Base-by-base conservation (phyloP, 2,329 filamentous ascomycete genomes). In the Penicillium sp. region DNA sequence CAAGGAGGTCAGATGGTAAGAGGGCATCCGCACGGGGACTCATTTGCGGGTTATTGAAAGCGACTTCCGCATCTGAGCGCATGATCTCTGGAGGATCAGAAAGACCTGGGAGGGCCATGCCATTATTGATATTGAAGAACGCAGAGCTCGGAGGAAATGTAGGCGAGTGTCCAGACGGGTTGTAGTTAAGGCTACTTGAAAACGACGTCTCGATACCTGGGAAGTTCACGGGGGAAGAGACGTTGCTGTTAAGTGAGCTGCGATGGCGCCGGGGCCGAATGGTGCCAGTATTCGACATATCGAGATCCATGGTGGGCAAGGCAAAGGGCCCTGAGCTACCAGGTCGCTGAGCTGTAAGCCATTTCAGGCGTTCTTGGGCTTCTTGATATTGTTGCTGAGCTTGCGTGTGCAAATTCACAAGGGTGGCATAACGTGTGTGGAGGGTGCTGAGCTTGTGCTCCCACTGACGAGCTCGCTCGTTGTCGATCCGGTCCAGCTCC, bases 61-160 rank as follows among this genome's bases (percentile, higher is more conserved):
- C 66, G 18, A 73, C 71, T 40, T 86, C 84, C 3, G 79, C 70
- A 27, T 86, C 83, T 14, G 78, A 76, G 27, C 80, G 69, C 57
- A 69, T 64, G 13, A 67, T 61, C 26, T 71, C 69, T 2, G 75
- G 62, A 23, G 73, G 72, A 40, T 77, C 73, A 6, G 70, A 65
- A 18, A 76, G 70, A 53, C 70, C 66, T 6, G 77, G 72, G n/a
- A 84, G 65, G 4, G 81, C 80, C 81, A 84, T 85, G 54, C 84
- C 84, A 60, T 86, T 86, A 46, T 80, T 81, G 41, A 83, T 79
- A 58, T 85, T 86, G 71, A 86, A 84, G 60, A 84, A 85, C 0
- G 81, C 77, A 5, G 80, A 72, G 18, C 74, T 70, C 11, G 76
- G 72, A 1, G 76, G 68, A 53, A 82, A 83, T 0, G 79, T 77